A percentile compares a stretch with the other conserved stretches of the same genome.
These are phyloP conservation scores for Pseudopyricularia javanii DNA, from an alignment of 2,329 filamentous ascomycete genomes.

Conservation along the genomic window DNA sequence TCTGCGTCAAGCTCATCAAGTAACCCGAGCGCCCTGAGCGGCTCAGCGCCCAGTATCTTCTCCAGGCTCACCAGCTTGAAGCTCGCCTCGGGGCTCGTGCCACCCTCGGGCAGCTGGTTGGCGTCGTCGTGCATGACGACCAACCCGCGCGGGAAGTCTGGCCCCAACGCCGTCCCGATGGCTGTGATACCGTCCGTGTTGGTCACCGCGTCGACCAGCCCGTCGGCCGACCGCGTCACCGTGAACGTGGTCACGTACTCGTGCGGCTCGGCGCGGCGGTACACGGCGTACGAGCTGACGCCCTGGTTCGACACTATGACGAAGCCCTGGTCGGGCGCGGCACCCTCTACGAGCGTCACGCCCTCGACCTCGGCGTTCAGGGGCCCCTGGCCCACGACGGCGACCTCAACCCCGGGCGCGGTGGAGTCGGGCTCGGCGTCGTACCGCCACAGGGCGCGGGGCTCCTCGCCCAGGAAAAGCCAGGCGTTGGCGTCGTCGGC, in stretches of 20 bases:
- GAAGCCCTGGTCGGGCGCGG: slow-evolving; percentile 29
- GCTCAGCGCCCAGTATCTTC: slow-evolving; percentile 21
- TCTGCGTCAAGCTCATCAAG: slow-evolving; percentile 21
- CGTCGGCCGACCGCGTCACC: slow-evolving; percentile 25
- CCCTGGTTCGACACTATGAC: slow-evolving; percentile 40
- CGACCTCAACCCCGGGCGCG: slow-evolving; percentile 21
- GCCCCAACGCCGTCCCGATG: slow-evolving; percentile 28
- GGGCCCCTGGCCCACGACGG: slow-evolving; percentile 26
- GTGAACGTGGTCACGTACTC: slow-evolving; percentile 36
- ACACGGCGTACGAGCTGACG: slow-evolving; percentile 38
- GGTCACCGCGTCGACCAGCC: slow-evolving; percentile 32
- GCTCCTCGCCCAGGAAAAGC: slow-evolving; percentile 39
- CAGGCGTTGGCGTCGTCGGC: slow-evolving; percentile 36
- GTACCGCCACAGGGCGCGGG: slow-evolving; percentile 37
- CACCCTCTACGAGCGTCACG: slow-evolving; percentile 34
- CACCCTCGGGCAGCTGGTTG: slow-evolving; percentile 32
- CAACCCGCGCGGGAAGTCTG: slow-evolving; percentile 27
- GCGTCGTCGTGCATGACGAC: slow-evolving; percentile 41
- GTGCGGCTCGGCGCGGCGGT: slow-evolving; percentile 33
- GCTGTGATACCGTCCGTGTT: slow-evolving; percentile 40
- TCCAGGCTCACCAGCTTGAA: slow-evolving; percentile 35
- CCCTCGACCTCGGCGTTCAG: slow-evolving; percentile 43
- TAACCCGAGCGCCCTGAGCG: slow-evolving; percentile 14
- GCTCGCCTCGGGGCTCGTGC: slow-evolving; percentile 31
- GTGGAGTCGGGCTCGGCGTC: slow-evolving; percentile 32